Conservation (phyloP, 139 green algal species). For the Micromonas pusilla region DNA sequence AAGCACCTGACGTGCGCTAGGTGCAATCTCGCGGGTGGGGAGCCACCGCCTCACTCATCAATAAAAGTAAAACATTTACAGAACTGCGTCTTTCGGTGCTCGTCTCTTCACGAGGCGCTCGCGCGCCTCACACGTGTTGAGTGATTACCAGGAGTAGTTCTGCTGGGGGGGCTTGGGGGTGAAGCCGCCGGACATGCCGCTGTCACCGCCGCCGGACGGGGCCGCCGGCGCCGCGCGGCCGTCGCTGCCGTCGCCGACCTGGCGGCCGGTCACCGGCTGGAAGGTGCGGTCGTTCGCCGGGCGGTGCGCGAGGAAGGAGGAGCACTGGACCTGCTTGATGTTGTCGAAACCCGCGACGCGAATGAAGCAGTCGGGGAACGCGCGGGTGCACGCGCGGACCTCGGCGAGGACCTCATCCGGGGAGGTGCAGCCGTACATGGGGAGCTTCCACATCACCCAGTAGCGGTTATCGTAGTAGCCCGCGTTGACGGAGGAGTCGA, state of each 20-base stretch:
- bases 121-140: background rate
- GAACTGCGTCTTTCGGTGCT: too few relatives aligned
- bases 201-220: too few relatives aligned
- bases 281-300: slow-evolving; percentile 1
- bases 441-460: slow-evolving; percentile 98
- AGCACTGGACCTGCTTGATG: slow-evolving; percentile 59
- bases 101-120: background rate
- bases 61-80: background rate
- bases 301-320: slow-evolving; percentile 47
- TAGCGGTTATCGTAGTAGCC: slow-evolving; percentile 78
- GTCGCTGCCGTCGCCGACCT: background rate
- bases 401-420: slow-evolving; percentile 75
- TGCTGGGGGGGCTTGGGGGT: background rate
- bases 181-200: background rate
- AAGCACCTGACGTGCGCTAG: too few relatives aligned
- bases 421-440: slow-evolving; percentile 97
- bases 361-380: slow-evolving; percentile 86
- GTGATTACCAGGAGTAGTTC: background rate
- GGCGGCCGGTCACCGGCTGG: background rate
- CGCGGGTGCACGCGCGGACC: slow-evolving; percentile 61
- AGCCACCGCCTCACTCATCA: too few relatives aligned
- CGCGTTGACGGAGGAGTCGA: slow-evolving; percentile 35
- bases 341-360: slow-evolving; percentile 75
- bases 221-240: too few relatives aligned
- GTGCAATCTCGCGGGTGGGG: too few relatives aligned